These are phyloP conservation scores for Helotiales sp. DNA, from an alignment of 2,329 filamentous ascomycete genomes.

Conservation along the genomic window DNA sequence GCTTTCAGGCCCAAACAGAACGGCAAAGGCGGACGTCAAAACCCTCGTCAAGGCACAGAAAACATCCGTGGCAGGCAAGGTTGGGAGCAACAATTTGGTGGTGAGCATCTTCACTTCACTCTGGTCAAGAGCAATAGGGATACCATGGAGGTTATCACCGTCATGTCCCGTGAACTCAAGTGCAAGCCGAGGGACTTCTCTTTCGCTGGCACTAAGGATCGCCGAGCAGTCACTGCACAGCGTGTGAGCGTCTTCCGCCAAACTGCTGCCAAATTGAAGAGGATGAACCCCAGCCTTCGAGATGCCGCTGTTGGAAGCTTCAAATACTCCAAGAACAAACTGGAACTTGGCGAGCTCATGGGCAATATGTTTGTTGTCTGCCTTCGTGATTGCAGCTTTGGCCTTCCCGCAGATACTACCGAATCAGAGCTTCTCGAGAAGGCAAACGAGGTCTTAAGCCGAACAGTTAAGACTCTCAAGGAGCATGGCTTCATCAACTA, in stretches of 20 bases:
- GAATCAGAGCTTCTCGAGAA: constrained; percentile 48
- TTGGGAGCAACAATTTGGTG: constrained; percentile 64
- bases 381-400: constrained; percentile 77
- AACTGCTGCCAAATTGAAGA: constrained; percentile 61
- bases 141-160: constrained; percentile 71
- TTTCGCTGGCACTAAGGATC: constrained; percentile 74
- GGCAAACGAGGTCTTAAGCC: constrained; percentile 50
- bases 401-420: constrained; percentile 42
- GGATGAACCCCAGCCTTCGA: constrained; percentile 60
- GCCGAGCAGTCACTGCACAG: constrained; percentile 68
- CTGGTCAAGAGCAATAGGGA: constrained; percentile 79
- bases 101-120: constrained; percentile 71
- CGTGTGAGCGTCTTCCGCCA: constrained; percentile 61
- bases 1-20: constrained; percentile 32
- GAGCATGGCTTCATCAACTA: constrained; percentile 92
- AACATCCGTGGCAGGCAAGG: constrained; percentile 44
- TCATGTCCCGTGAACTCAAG: constrained; percentile 58
- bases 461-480: constrained; percentile 66
- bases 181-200: constrained; percentile 59
- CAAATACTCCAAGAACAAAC: constrained; percentile 67
- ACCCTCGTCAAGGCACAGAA: constrained; percentile 12
- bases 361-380: constrained; percentile 96
- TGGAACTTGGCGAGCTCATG: constrained; percentile 79
- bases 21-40: constrained; percentile 11
- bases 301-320: constrained; percentile 77